Conservation (phyloP, 2,329 filamentous ascomycete species). For the Aspergillus sp. region DNA sequence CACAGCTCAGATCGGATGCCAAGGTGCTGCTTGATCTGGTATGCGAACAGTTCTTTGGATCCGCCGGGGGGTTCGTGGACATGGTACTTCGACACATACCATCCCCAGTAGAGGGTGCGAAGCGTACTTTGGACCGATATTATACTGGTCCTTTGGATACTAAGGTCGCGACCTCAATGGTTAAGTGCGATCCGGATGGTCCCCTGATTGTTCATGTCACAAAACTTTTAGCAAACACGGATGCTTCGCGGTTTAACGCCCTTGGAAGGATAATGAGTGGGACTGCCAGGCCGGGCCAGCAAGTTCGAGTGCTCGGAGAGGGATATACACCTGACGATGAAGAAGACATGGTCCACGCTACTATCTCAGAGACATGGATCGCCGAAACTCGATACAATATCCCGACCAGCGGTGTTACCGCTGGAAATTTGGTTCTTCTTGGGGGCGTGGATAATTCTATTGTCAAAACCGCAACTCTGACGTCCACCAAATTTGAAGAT, state of each 20-base stretch:
- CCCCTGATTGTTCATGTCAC: constrained; percentile 89
- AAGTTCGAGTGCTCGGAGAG: constrained; percentile 89
- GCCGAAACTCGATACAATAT: constrained; percentile 92
- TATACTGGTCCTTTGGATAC: constrained; percentile 90
- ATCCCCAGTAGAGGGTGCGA: constrained; percentile 76
- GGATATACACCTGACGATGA: constrained; percentile 96
- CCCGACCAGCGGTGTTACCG: constrained; percentile 84
- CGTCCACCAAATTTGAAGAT: constrained; percentile 75
- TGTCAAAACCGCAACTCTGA: constrained; percentile 91
- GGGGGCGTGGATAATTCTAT: constrained; percentile 96
- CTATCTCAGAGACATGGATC: constrained; percentile 83
- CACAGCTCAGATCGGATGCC: constrained; percentile 86
- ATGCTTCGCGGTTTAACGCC: constrained; percentile 87
- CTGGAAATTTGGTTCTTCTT: constrained; percentile 90
- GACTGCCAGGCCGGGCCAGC: constrained; percentile 75
- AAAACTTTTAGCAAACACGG: constrained; percentile 85
- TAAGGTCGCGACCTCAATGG: constrained; percentile 77
- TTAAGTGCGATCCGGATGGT: constrained; percentile 80
- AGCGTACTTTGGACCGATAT: constrained; percentile 75
- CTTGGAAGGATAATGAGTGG: constrained; percentile 93
- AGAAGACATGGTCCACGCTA: constrained; percentile 91
- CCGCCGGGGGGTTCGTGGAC: constrained; percentile 86
- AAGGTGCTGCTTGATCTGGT: constrained; percentile 85
- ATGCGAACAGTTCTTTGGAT: constrained; percentile 93
- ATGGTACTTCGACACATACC: constrained; percentile 91